Percentiles rank a stretch among this genome's conserved stretches.
phyloP scores from a whole-genome alignment of 768 basidiomycete species.

The Rhodosporidiobolus odoratus region DNA sequence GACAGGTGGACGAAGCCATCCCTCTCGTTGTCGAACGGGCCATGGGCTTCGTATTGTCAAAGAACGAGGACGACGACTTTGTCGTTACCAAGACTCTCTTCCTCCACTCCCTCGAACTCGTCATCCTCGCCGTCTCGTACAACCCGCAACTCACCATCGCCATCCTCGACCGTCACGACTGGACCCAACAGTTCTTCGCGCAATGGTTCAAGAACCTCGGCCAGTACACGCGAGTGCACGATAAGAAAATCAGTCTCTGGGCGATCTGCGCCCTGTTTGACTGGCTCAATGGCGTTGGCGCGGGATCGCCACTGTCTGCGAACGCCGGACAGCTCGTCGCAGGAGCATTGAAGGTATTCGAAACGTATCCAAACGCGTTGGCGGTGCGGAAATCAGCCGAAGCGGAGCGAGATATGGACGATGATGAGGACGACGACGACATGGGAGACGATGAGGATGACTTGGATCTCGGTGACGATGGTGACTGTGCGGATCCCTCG shows the following conservation, averaged over 20 bases:
- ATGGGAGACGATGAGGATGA: conserved; percentile 47
- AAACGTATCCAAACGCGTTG: conserved; percentile 69
- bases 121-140: conserved; percentile 76
- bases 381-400: conserved; percentile 53
- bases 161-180: conserved; percentile 64
- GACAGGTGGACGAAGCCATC: conserved; percentile 67
- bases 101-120: conserved; percentile 73
- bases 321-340: conserved; percentile 71
- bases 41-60: conserved; percentile 55
- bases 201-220: conserved; percentile 64
- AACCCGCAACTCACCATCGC: conserved; percentile 72
- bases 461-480: conserved; percentile 53
- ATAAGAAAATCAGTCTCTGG: conserved; percentile 76
- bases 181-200: conserved; percentile 71
- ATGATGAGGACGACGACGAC: conserved; percentile 52
- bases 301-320: conserved; percentile 46
- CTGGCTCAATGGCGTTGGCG: conserved; percentile 58
- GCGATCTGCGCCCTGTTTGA: conserved; percentile 73
- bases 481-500: conserved; percentile 54
- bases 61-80: conserved; percentile 41
- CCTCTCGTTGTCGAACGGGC: conserved; percentile 62
- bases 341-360: conserved; percentile 68
- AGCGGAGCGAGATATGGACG: conserved; percentile 50
- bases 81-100: conserved; percentile 61
- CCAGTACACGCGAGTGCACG: conserved; percentile 74